These are phyloP conservation scores for Lantana camara DNA, from an alignment of 257 asterid species.

Conservation along the genomic window DNA sequence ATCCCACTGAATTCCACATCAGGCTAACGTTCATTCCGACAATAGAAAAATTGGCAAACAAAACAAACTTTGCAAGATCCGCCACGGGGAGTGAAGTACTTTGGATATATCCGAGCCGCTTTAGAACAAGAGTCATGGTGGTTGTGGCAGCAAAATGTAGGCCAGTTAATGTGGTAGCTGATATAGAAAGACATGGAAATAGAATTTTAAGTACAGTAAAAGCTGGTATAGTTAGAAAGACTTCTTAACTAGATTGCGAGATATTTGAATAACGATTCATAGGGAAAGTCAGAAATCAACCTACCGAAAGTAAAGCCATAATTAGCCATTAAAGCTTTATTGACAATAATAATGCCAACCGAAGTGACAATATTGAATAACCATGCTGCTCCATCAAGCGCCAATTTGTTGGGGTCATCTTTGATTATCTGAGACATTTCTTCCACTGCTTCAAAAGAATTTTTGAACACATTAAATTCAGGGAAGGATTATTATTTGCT, in stretches of 20 bases:
- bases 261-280: background rate
- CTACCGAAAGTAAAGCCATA: conserved; percentile 69
- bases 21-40: conserved; percentile 78
- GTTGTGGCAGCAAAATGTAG: conserved; percentile 70
- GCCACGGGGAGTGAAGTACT: conserved; percentile 55
- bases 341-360: conserved; percentile 64
- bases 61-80: conserved; percentile 58
- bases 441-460: conserved; percentile 29
- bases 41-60: conserved; percentile 65
- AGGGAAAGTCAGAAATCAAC: conserved; percentile 12
- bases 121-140: conserved; percentile 58
- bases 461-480: conserved; percentile 1
- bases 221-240: background rate
- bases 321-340: conserved; percentile 65
- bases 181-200: conserved; percentile 9
- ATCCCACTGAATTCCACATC: conserved; percentile 85
- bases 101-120: conserved; percentile 58
- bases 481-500: background rate
- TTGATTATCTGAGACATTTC: conserved; percentile 51
- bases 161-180: conserved; percentile 79
- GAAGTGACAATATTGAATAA: conserved; percentile 65
- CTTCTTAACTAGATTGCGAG: no score
- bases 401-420: conserved; percentile 52
- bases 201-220: background rate
- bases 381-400: conserved; percentile 66